These are phyloP conservation scores for Saccharomycopsis fodiens DNA, from an alignment of 805 yeast genomes.

Conservation along the genomic window DNA sequence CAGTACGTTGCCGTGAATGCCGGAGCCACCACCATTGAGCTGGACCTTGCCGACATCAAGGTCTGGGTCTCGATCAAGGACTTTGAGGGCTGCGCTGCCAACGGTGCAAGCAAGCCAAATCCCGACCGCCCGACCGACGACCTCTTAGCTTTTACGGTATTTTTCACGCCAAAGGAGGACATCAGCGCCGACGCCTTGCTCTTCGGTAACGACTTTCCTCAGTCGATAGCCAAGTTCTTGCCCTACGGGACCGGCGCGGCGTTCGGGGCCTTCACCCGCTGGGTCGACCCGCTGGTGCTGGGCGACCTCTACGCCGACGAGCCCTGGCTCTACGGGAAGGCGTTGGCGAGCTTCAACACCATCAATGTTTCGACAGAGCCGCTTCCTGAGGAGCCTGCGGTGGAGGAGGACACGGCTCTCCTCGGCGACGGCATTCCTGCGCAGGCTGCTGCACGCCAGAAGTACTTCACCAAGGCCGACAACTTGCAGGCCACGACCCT, in stretches of 20 bases:
- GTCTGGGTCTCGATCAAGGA: constrained; percentile 38
- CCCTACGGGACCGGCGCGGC: constrained; percentile 53
- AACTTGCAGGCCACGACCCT: constrained; percentile 37
- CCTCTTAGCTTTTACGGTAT: constrained; percentile 34
- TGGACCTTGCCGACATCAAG: constrained; percentile 33
- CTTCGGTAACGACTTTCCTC: constrained; percentile 64
- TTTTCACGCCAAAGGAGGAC: constrained; percentile 22
- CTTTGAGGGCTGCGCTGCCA: constrained; percentile 38
- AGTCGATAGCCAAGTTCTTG: constrained; percentile 48
- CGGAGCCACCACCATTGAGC: constrained; percentile 30
- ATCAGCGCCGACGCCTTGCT: constrained; percentile 46
- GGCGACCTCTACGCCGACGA: constrained; percentile 54
- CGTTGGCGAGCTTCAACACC: constrained; percentile 47
- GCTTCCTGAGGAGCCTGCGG: not conserved
- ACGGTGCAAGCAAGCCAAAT: constrained; percentile 29
- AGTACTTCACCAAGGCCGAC: constrained; percentile 33
- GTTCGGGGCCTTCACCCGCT: constrained; percentile 45
- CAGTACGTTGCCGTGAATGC: constrained; percentile 39
- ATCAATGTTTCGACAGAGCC: constrained; percentile 28
- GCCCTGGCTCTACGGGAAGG: constrained; percentile 59
- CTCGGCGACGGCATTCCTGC: constrained; percentile 27
- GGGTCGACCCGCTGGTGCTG: constrained; percentile 56
- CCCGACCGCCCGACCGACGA: constrained; percentile 30
- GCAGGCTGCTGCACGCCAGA: constrained; percentile 33
- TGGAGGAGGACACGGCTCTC: constrained; percentile 21